Conservation (phyloP, 306 rosid genomes). For the Fragaria ananassa region DNA sequence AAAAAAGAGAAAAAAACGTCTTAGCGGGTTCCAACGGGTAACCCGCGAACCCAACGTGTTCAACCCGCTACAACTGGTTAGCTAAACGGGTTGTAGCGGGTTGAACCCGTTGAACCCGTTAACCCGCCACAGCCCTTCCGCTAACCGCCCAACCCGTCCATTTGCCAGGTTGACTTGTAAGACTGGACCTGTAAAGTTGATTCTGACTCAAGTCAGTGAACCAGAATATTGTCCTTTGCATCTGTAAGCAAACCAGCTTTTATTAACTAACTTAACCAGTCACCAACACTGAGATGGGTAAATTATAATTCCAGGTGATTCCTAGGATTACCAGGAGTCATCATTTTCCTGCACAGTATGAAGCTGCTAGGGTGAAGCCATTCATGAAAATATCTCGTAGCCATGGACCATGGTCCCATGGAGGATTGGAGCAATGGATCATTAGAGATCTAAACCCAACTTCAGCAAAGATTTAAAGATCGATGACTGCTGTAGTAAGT, state of each 20-base stretch:
- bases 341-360: neutral
- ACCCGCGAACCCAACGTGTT: too few relatives aligned
- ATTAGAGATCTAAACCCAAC: neutral
- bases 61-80: too few relatives aligned
- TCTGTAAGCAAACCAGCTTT: neutral
- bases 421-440: neutral
- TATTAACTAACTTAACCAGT: neutral
- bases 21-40: too few relatives aligned
- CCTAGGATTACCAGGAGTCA: neutral
- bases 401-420: neutral
- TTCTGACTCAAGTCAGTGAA: conserved; percentile 1
- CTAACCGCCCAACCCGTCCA: too few relatives aligned
- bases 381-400: neutral
- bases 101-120: too few relatives aligned
- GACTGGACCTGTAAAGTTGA: neutral
- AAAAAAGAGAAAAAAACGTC: too few relatives aligned
- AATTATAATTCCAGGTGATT: neutral
- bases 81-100: too few relatives aligned
- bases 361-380: neutral
- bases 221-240: neutral
- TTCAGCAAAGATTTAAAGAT: neutral
- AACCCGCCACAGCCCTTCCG: too few relatives aligned
- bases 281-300: neutral
- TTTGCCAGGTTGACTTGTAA: too few relatives aligned
- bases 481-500: neutral